phyloP scores from a whole-genome alignment of 1,284 basidiomycete species.

The Malassezia cuniculi region DNA sequence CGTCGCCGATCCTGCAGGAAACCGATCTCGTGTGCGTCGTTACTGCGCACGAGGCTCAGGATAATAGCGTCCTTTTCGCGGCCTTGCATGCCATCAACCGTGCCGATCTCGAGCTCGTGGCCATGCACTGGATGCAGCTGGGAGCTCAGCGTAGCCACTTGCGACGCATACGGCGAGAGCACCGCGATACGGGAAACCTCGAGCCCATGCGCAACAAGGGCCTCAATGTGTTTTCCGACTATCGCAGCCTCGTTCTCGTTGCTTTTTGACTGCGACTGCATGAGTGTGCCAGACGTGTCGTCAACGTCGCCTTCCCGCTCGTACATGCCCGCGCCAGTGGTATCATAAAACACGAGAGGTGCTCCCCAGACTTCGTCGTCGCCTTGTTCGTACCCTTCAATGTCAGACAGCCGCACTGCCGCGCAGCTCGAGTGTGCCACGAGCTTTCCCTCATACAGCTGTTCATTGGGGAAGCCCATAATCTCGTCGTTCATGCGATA shows the following conservation, averaged over 20 bases:
- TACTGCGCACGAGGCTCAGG: conserved; percentile 32
- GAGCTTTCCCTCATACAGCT: conserved; percentile 65
- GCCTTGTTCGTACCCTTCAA: conserved; percentile 53
- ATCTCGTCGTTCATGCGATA: conserved; percentile 71
- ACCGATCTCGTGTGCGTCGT: conserved; percentile 27
- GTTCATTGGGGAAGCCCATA: conserved; percentile 70
- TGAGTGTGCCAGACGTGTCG: conserved; percentile 3
- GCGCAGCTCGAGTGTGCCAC: conserved; percentile 61
- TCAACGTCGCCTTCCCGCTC: conserved; percentile 15
- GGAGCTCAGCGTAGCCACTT: conserved; percentile 52
- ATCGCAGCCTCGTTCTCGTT: conserved; percentile 86
- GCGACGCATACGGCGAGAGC: conserved; percentile 62
- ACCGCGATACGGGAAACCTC: conserved; percentile 66
- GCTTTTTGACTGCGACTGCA: conserved; percentile 43
- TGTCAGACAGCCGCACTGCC: conserved; percentile 58
- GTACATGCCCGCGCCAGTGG: conserved; percentile 27
- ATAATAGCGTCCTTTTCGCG: conserved; percentile 40
- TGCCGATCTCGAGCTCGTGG: conserved; percentile 29
- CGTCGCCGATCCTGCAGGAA: conserved; percentile 36
- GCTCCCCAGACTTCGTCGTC: conserved; percentile 56
- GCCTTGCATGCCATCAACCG: conserved; percentile 40
- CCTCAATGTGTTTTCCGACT: conserved; percentile 66
- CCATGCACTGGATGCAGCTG: conserved; percentile 49
- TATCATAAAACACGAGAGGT: conserved; percentile 85
- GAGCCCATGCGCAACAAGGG: conserved; percentile 62